Evolutionary conservation across 768 basidiomycete species (phyloP).

Genomic region (Kwoniella sp.): DNA sequence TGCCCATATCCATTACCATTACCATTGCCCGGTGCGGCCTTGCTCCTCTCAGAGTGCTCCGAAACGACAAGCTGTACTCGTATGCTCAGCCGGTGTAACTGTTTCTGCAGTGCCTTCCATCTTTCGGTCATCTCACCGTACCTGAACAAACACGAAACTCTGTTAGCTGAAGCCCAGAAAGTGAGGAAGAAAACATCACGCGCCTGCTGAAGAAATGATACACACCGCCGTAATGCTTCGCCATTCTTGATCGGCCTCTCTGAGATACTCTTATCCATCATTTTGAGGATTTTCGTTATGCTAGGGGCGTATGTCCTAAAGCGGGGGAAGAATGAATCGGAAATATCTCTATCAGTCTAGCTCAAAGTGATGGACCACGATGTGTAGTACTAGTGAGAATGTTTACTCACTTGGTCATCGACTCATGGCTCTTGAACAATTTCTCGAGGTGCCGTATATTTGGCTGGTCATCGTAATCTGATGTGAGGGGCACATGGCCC

Average conservation of each 20-base stretch:
- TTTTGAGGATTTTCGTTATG: constrained; percentile 84
- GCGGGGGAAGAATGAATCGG: neutral
- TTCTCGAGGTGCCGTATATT: constrained; percentile 25
- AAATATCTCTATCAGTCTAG: no score
- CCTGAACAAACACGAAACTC: constrained; percentile 4
- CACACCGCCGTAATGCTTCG: constrained; percentile 74
- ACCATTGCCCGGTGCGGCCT: neutral
- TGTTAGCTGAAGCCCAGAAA: no score
- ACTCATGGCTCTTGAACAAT: constrained; percentile 62
- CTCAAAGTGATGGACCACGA: no score
- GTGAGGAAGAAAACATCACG: no score
- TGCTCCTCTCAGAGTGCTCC: constrained; percentile 10
- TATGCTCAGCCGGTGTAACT: constrained; percentile 74
- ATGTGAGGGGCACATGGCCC: constrained; percentile 11
- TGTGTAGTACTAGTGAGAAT: constrained; percentile 8
- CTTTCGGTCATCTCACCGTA: constrained; percentile 85
- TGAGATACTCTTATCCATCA: constrained; percentile 89
- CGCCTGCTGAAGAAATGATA: no score
- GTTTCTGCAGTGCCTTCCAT: constrained; percentile 77
- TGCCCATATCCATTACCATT: neutral
- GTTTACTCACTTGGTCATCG: constrained; percentile 75
- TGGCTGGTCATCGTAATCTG: constrained; percentile 20
- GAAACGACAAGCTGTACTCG: constrained; percentile 70
- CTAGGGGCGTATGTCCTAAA: constrained; percentile 90
- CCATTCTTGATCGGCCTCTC: constrained; percentile 96